Evolutionary conservation across 2,329 filamentous ascomycete genomes (phyloP).

Genomic region (Aspergillus japonicus): DNA sequence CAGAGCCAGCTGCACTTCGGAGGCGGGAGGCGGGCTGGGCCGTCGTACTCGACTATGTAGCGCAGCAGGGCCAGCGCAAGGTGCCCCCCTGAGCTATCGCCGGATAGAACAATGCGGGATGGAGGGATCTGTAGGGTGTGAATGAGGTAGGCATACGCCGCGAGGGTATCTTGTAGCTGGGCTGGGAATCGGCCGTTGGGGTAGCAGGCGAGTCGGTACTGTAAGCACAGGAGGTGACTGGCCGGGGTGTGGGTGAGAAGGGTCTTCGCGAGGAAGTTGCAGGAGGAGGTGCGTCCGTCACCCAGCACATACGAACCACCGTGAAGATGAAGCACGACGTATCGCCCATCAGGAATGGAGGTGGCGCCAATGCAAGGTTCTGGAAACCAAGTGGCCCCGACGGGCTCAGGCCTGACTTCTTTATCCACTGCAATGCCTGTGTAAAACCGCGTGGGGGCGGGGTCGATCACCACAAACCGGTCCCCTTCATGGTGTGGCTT

Average conservation of each 20-base stretch:
- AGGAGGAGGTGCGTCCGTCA: slow-evolving; percentile 16
- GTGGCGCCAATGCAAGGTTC: slow-evolving; percentile 1
- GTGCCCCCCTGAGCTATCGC: slow-evolving; percentile 25
- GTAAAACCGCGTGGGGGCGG: slow-evolving; percentile 9
- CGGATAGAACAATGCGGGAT: slow-evolving; percentile 22
- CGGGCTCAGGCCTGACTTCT: slow-evolving; percentile 14
- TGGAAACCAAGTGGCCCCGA: slow-evolving; percentile 21
- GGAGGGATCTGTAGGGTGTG: slow-evolving; percentile 20
- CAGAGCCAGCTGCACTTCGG: slow-evolving; percentile 19
- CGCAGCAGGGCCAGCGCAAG: slow-evolving; percentile 23
- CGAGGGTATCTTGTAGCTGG: slow-evolving; percentile 25
- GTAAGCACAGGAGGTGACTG: slow-evolving; percentile 14
- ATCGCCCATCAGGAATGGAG: slow-evolving; percentile 8
- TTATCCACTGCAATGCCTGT: slow-evolving; percentile 13
- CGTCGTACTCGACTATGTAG: slow-evolving; percentile 17
- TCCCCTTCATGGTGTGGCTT: slow-evolving; percentile 11
- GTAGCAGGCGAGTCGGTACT: slow-evolving; percentile 24
- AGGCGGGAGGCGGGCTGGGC: slow-evolving; percentile 6
- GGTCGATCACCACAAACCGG: slow-evolving; percentile 16
- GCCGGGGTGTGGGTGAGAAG: slow-evolving; percentile 15
- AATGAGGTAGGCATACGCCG: slow-evolving; percentile 23
- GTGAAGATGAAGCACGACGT: slow-evolving; percentile 20
- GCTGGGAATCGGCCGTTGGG: slow-evolving; percentile 24
- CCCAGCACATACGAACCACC: slow-evolving; percentile 22
- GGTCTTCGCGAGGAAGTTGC: slow-evolving; percentile 15